Base-by-base conservation (phyloP, 1,284 basidiomycete species). In the Sporisorium reilianum region DNA sequence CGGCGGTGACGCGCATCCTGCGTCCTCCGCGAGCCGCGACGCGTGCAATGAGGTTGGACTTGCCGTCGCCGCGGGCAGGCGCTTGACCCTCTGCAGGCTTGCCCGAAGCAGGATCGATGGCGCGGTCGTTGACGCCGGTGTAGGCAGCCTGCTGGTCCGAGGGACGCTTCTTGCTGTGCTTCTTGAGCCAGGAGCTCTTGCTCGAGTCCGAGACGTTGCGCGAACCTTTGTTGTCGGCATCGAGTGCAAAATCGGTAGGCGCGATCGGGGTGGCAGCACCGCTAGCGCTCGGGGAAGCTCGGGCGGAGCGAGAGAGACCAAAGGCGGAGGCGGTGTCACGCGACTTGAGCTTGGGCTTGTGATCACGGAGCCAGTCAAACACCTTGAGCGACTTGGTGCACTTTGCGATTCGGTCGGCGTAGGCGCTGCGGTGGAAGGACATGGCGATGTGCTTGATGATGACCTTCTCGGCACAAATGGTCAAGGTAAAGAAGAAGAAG, bases 391-490 rank as follows among this genome's bases (percentile, higher is more conserved):
- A 87, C 53, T 87, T 85, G 49, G 87, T 86, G 2, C 92, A 87
- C 22, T 87, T 85, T 11, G 89, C 88, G 16, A 92, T 87, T 55
- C 92, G 91, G 38, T 93, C 92, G 68, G 88, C 88, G 80, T 90
- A 93, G 14, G 92, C 92, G 9, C 89, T 90, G 48, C 87, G 88
- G 81, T 93, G 92, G 85, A 93, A 93, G 20, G 71, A 74, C 61
- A 83, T 80, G 55, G 81, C 79, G 32, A 83, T 82, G 52, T 69
- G 64, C 74, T 77, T 78, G 70, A 83, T 74, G 38, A 83, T 66
- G 58, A 83, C 68, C 76, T 83, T 80, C 48, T 81, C 79, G 30
- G 52, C 76, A 42, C 70, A 75, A 48, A 83, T 64, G 55, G 80
- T 83, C 49, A 83, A 74, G 16, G 70, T 76, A 55, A 83, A 63